Percentiles rank a stretch among this genome's conserved stretches.
These are phyloP conservation scores for Cenchrus americanus DNA, from an alignment of 176 grass and related monocot genomes.

Conservation along the genomic window DNA sequence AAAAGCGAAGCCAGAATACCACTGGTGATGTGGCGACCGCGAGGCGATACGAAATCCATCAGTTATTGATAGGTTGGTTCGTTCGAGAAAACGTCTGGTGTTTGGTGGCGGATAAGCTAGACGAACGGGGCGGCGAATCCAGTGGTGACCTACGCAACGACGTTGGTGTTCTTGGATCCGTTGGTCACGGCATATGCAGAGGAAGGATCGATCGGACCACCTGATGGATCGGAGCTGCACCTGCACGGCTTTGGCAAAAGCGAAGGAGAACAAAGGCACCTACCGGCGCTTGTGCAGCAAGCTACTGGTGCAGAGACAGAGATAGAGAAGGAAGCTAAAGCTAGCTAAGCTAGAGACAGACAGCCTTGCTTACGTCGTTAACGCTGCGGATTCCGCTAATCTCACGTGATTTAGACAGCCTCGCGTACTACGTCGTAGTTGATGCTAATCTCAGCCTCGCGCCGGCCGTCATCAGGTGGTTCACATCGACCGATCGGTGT, in stretches of 20 bases:
- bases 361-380: neutral
- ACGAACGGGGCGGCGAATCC: too few relatives aligned
- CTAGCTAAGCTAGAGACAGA: neutral
- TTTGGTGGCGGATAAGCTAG: too few relatives aligned
- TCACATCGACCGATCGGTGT: slow-evolving; percentile 11
- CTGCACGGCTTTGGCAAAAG: slow-evolving; percentile 21
- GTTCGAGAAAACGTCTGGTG: too few relatives aligned
- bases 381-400: neutral
- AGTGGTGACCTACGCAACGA: neutral
- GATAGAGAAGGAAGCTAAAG: too few relatives aligned
- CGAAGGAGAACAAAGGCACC: neutral
- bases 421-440: neutral
- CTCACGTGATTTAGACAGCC: slow-evolving; percentile 18
- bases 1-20: neutral
- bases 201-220: neutral
- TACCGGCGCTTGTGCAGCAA: neutral
- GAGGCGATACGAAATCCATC: neutral
- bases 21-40: neutral
- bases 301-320: neutral
- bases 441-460: neutral
- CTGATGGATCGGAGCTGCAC: neutral
- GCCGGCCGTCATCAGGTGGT: neutral
- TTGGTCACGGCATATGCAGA: neutral
- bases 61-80: too few relatives aligned
- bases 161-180: neutral